Evolutionary conservation across 805 yeast species (phyloP), one percentile per base, ranked within the genome.

Genomic region (Maudiozyma serrabonitensis): DNA sequence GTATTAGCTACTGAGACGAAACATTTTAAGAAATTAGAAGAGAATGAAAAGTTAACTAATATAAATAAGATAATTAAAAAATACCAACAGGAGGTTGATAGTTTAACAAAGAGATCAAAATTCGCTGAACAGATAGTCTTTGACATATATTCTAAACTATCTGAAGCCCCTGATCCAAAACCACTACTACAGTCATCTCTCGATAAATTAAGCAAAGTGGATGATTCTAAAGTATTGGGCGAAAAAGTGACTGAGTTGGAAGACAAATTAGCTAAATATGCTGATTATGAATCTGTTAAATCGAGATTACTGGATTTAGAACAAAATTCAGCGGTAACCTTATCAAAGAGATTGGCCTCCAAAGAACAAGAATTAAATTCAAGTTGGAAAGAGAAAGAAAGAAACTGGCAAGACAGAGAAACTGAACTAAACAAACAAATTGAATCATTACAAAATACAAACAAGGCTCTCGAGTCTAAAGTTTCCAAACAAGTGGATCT

Each of bases 81-180:
- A 42, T 91, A 93, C 61, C 99, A 91, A 66, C 78, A 81, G 50
- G 97, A 89, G 62, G 86, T 91, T 58, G 99, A 91, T 63, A 70
- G 74, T 41, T 71, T 91, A 54, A 87, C 96, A 1, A 79, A 79
- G 55, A 79, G 93, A 54, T 81, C 87, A 48, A 87, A 90, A 61
- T 71, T 66, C 43, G 79, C 86, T 1, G 98, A 93, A 60, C 71
- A 75, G 38, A 74, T 81, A 31, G 84, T 93, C 59, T 78, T 89
- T 62, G 80, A 81, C 18, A 72, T 87, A 21, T 91, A 91, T 69
- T 72, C 87, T 49, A 72, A 80, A 15, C 69, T 91, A 5, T 87
- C 89, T 5, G 96, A 90, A 63, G 90, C 95, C 0, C 97, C 97
- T 0, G 97, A 91, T 68, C 98, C 98, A 1, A 79, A 76, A 53